Evolutionary conservation across 306 rosid species (phyloP).

Genomic region (Erythrophleum fordii): DNA sequence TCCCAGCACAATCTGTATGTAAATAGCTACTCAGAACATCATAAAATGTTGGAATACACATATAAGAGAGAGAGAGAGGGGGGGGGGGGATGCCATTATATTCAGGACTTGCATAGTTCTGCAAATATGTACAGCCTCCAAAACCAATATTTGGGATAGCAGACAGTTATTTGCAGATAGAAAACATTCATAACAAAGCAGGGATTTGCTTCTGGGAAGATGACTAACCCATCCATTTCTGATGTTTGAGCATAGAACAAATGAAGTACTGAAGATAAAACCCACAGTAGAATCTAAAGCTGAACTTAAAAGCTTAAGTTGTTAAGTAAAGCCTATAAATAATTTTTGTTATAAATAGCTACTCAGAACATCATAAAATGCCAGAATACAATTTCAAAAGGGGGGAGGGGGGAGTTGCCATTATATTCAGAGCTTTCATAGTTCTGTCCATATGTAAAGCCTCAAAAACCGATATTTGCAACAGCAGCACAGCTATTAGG

Average conservation of each 20-base stretch:
- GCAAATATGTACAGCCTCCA: not conserved
- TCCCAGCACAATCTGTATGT: constrained; percentile 87
- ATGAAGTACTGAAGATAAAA: not conserved
- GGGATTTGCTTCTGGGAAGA: not conserved
- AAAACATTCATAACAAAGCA: constrained; percentile 1
- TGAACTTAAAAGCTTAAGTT: not conserved
- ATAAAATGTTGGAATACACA: constrained; percentile 16
- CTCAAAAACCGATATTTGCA: not conserved
- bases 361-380: constrained; percentile 25
- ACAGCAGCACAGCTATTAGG: too few relatives aligned
- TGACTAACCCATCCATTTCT: not conserved
- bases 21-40: constrained; percentile 33
- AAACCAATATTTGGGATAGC: constrained; percentile 14
- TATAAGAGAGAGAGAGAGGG: constrained; percentile 4
- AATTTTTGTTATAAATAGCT: constrained; percentile 6
- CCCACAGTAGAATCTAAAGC: not conserved
- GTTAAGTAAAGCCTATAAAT: too few relatives aligned
- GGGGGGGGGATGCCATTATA: too few relatives aligned
- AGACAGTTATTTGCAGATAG: not conserved
- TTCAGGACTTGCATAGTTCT: too few relatives aligned
- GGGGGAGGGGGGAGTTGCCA: too few relatives aligned
- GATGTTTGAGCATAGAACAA: not conserved
- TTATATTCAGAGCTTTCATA: not conserved
- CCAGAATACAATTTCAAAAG: not conserved
- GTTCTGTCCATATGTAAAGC: not conserved